phyloP scores from a whole-genome alignment of 192 early-diverging fungal species.

The Podochytrium sp. region DNA sequence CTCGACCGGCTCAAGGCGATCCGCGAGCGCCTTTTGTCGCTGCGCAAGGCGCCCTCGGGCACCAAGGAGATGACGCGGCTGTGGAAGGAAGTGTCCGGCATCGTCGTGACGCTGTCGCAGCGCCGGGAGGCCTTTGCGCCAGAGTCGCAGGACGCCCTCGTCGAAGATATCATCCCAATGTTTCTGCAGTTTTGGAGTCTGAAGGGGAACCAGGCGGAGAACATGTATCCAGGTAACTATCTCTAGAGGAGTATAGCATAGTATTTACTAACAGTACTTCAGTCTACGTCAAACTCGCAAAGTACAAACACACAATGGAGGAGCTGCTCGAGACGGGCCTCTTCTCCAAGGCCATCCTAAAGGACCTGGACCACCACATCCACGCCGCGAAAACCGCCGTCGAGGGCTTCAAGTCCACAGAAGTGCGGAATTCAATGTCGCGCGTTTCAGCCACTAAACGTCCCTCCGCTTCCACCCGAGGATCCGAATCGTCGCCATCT shows the following conservation, averaged over 20 bases:
- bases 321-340: conserved; percentile 29
- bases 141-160: conserved; percentile 9
- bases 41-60: conserved; percentile 6
- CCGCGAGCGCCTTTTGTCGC: conserved; percentile 17
- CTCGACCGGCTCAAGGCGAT: conserved; percentile 17
- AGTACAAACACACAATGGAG: conserved; percentile 26
- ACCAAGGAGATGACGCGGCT: conserved; percentile 21
- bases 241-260: neutral
- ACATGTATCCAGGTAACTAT: conserved; percentile 31
- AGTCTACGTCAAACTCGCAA: conserved; percentile 35
- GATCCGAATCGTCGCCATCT: neutral
- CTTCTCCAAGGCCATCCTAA: conserved; percentile 14
- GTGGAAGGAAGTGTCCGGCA: conserved; percentile 24
- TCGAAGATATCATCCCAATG: conserved; percentile 34
- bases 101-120: neutral
- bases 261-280: too few species aligned
- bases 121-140: neutral
- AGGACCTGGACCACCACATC: neutral
- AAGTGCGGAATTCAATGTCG: too few species aligned
- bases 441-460: too few species aligned
- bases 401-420: neutral
- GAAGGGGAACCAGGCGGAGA: conserved; percentile 28
- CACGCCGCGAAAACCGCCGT: neutral
- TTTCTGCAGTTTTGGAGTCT: conserved; percentile 21
- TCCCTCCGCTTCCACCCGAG: neutral